Conservation (phyloP, 2,329 filamentous ascomycete species). For the Pochonia chlamydosporia region DNA sequence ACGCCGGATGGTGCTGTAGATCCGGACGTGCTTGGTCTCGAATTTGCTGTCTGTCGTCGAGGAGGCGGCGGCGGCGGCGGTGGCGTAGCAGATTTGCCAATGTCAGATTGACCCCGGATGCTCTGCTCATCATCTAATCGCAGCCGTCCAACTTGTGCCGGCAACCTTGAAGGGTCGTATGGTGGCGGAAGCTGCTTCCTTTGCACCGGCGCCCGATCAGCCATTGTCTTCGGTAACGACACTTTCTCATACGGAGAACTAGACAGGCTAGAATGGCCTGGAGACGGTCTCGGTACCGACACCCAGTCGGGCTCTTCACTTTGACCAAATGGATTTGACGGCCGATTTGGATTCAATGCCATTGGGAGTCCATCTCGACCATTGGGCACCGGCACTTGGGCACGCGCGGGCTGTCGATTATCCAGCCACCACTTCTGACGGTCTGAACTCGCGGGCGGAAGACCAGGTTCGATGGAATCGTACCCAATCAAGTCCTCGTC, state of each 20-base stretch:
- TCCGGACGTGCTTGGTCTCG: slow-evolving; percentile 9
- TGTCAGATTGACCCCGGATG: slow-evolving; percentile 8
- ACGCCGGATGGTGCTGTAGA: slow-evolving; percentile 7
- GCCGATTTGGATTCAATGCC: slow-evolving; percentile 65
- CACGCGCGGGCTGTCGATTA: slow-evolving; percentile 68
- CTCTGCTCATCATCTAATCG: slow-evolving; percentile 35
- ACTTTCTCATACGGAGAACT: slow-evolving; percentile 56
- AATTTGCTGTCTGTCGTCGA: slow-evolving; percentile 33
- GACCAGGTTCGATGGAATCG: slow-evolving; percentile 74
- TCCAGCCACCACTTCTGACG: slow-evolving; percentile 67
- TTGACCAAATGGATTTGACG: slow-evolving; percentile 74
- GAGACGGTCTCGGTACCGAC: slow-evolving; percentile 49
- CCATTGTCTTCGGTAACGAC: slow-evolving; percentile 40
- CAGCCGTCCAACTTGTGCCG: slow-evolving; percentile 39
- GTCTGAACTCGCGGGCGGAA: slow-evolving; percentile 62
- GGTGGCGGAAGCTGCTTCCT: slow-evolving; percentile 48
- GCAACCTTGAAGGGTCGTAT: slow-evolving; percentile 39
- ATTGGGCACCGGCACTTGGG: slow-evolving; percentile 60
- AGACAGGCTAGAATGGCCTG: slow-evolving; percentile 51
- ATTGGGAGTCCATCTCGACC: slow-evolving; percentile 44
- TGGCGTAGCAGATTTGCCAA: slow-evolving; percentile 14
- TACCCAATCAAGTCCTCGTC: slow-evolving; percentile 80
- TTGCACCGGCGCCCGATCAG: slow-evolving; percentile 34
- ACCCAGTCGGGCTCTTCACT: slow-evolving; percentile 83
- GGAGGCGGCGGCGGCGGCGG: slow-evolving; percentile 40